Percentiles rank a stretch among this genome's conserved stretches.
These are phyloP conservation scores for Pythium folliculosum DNA, from an alignment of 352 stramenopile genomes.

Conservation along the genomic window DNA sequence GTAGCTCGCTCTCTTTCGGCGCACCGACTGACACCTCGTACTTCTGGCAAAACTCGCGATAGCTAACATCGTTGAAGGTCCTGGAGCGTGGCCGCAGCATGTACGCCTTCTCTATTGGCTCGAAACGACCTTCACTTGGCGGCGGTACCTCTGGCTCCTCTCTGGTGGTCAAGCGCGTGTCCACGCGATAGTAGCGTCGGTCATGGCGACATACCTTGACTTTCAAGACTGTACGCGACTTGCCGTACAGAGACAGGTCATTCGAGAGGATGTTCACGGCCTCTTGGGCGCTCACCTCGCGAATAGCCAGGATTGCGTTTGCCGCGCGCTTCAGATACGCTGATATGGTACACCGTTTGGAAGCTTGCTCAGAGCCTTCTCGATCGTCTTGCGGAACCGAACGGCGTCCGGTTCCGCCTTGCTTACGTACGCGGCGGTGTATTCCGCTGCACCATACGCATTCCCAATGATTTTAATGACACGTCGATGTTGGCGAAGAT, in stretches of 20 bases:
- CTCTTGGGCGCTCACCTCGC: slow-evolving; percentile 18
- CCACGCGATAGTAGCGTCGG: slow-evolving; percentile 4
- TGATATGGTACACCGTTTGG: neutral
- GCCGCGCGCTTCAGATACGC: neutral
- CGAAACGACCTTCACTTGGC: too few species aligned
- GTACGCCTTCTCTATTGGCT: too few species aligned
- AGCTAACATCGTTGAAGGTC: too few species aligned
- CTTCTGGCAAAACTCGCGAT: too few species aligned
- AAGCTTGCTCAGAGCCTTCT: neutral
- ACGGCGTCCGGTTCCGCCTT: slow-evolving; percentile 31
- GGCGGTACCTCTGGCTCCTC: too few species aligned
- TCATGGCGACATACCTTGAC: slow-evolving; percentile 10
- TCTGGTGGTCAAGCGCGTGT: too few species aligned
- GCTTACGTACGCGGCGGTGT: slow-evolving; percentile 34
- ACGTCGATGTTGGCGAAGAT: slow-evolving; percentile 33
- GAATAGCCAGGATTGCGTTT: neutral
- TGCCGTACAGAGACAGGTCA: slow-evolving; percentile 5
- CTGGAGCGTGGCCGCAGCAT: too few species aligned
- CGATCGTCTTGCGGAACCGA: slow-evolving; percentile 14
- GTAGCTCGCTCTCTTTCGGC: too few species aligned
- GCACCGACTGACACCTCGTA: too few species aligned
- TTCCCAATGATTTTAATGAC: slow-evolving; percentile 32
- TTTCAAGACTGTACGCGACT: slow-evolving; percentile 4
- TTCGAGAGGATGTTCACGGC: slow-evolving; percentile 8
- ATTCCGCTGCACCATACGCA: slow-evolving; percentile 30